phyloP scores from a whole-genome alignment of 805 yeast genomes.

The Candida argentea region DNA sequence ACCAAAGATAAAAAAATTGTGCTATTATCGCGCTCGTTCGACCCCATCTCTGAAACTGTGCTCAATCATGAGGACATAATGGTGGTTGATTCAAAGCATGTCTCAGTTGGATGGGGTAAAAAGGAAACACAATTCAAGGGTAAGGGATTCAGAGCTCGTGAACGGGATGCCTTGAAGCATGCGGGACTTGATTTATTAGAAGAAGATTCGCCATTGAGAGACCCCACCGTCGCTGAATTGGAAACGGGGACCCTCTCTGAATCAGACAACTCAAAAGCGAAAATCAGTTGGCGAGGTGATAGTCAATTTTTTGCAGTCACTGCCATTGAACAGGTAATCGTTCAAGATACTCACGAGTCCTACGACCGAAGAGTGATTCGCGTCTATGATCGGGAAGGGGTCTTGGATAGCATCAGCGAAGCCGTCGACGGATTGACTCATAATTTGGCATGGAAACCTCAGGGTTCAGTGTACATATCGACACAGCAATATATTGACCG shows the following conservation, averaged over 20 bases:
- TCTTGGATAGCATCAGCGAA: constrained; percentile 72
- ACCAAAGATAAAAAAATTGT: constrained; percentile 54
- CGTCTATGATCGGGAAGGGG: constrained; percentile 73
- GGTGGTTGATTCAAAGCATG: constrained; percentile 59
- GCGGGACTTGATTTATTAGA: constrained; percentile 62
- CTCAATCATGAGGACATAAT: constrained; percentile 53
- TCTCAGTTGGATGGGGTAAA: constrained; percentile 97
- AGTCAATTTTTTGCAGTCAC: constrained; percentile 72
- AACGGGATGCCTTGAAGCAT: constrained; percentile 39
- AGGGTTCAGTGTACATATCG: constrained; percentile 78
- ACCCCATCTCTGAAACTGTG: constrained; percentile 60
- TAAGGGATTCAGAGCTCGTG: constrained; percentile 68
- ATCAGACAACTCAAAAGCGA: constrained; percentile 38
- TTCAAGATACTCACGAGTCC: constrained; percentile 27
- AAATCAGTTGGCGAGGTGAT: constrained; percentile 92
- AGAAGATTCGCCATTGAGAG: constrained; percentile 51
- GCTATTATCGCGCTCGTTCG: constrained; percentile 65
- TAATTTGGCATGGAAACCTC: constrained; percentile 78
- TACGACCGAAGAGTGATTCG: constrained; percentile 65
- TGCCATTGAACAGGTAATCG: constrained; percentile 42
- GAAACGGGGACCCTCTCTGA: constrained; percentile 58
- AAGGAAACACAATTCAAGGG: constrained; percentile 96
- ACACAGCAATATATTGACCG: constrained; percentile 56
- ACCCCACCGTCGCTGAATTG: constrained; percentile 75
- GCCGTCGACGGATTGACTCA: constrained; percentile 79